A percentile compares a stretch with the other conserved stretches of the same genome.
Conservation (phyloP, 148 eudicot species). For the Camellia granthamiana region DNA sequence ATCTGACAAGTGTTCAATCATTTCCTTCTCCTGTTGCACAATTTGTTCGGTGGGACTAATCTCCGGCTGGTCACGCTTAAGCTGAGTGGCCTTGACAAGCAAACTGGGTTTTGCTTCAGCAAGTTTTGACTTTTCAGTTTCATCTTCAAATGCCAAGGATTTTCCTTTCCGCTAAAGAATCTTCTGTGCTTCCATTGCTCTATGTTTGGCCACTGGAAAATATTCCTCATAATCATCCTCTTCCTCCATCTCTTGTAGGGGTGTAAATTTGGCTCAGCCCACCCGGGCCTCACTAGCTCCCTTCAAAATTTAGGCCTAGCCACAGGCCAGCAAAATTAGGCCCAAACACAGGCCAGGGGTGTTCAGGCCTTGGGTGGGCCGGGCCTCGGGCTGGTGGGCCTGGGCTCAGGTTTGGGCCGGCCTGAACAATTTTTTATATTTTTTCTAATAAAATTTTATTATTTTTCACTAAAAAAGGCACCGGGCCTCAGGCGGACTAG, state of each 20-base stretch:
- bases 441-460: no score
- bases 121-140: slow-evolving; percentile 39
- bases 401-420: no score
- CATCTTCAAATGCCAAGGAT: slow-evolving; percentile 39
- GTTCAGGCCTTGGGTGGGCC: no score
- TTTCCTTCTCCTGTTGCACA: slow-evolving; percentile 70
- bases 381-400: no score
- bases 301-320: no score
- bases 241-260: slow-evolving; percentile 29
- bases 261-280: no score
- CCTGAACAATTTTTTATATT: no score
- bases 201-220: slow-evolving; percentile 70
- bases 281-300: no score
- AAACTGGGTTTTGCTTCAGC: slow-evolving; percentile 65
- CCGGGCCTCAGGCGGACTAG: no score
- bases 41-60: slow-evolving; percentile 60
- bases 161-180: slow-evolving; percentile 67
- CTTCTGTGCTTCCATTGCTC: slow-evolving; percentile 71
- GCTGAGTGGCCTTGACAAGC: slow-evolving; percentile 63
- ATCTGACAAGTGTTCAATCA: slow-evolving; percentile 79
- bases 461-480: no score
- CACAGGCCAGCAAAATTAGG: no score
- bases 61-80: slow-evolving; percentile 71
- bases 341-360: no score
- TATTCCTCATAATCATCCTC: slow-evolving; percentile 74